Evolutionary conservation across 192 early-diverging fungal genomes (phyloP), one percentile per base, ranked within the genome.

Genomic region (Coemansia sp.): DNA sequence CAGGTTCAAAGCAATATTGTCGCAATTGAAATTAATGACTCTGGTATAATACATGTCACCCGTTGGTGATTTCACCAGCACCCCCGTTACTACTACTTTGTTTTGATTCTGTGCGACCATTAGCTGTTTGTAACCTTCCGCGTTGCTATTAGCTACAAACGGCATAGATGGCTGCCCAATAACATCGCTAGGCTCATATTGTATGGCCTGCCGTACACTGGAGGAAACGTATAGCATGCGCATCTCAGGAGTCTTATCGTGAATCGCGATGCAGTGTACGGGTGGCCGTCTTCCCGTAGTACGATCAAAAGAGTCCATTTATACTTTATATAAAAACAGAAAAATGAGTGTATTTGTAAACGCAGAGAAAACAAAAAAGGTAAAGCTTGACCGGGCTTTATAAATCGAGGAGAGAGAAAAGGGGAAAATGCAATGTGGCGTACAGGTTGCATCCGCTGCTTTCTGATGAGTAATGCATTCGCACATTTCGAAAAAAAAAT

Each of bases 191-290:
- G 66, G 70, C 22, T 61, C 49, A 20, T 52, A 69, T 1, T 54
- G 36, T 1, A 69, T 47, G 2, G 53, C 56, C 7, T 53, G 5
- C 5, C 60, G 49, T 4, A 66, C 60, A 7, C 54, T 68, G 3
- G 75, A 72, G 3, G 75, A 72, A 4, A 68, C 66, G 4, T 72
- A 78, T 14, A 78, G 53, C 19, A 72, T 19, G 4, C 66, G 58
- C 75, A 78, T 65, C 10, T 67, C 60, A 0, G 62, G 69, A 15
- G 70, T 63, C 36, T 62, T 72, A 38, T 78, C 70, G 23, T 78
- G 75, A 2, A 78, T 52, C 1, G 59, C 69, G 9, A 78, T 59
- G 25, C 57, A 78, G 23, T n/a, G 46, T n/a, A 34, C 1, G 2
- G 44, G 28, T 6, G 31, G 36, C 15, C 40, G 40, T n/a, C 15